Base-by-base conservation (phyloP, 352 stramenopile genomes). In the Phytophthora vignae region DNA sequence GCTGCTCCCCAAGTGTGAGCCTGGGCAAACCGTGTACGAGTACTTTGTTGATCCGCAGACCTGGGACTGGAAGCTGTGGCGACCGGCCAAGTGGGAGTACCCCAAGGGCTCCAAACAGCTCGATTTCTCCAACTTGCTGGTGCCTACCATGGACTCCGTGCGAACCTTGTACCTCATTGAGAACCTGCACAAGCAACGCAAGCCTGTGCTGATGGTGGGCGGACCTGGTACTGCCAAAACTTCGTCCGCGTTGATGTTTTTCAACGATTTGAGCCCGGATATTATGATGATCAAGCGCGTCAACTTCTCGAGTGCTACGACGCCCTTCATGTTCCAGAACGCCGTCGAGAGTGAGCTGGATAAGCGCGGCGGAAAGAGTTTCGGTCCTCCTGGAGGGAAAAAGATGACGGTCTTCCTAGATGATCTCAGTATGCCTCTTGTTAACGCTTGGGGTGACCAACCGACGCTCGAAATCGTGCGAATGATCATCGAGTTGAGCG, bases 371-470 rank as follows among this genome's bases (percentile, higher is more conserved):
- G 97, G 98, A 12, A 99, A 99, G 78, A 99, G 98, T 65, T 99
- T 99, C 74, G 97, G 98, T 31, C 97, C 98, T 38, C 96, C 98
- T 5, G 97, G 97, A 55, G 97, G 97, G 17, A 99, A 99, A 81
- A 99, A 98, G 69, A 99, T 99, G 97, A 99, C 96, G 0, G 96
- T 99, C 11, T 99, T 99, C 70, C 88, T 99, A 19, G 98, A 99
- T 80, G 98, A 99, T 88, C 76, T 99, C 17, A 98, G 90, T 64
- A 98, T 98, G 94, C 96, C 96, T 2, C 91, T 99, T 55, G 97
- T 99, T n/a, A 99, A 99, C 67, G 96, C 93, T 19, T 99, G 97
- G 97, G 98, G 97, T 6, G 97, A 99, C 70, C 98, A 99, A 81
- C 98, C 98, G 53, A 99, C 97, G 19, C 86, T 99, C 0, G 98